Evolutionary conservation across 768 basidiomycete genomes (phyloP).

Genomic region (Auricularia cornea): DNA sequence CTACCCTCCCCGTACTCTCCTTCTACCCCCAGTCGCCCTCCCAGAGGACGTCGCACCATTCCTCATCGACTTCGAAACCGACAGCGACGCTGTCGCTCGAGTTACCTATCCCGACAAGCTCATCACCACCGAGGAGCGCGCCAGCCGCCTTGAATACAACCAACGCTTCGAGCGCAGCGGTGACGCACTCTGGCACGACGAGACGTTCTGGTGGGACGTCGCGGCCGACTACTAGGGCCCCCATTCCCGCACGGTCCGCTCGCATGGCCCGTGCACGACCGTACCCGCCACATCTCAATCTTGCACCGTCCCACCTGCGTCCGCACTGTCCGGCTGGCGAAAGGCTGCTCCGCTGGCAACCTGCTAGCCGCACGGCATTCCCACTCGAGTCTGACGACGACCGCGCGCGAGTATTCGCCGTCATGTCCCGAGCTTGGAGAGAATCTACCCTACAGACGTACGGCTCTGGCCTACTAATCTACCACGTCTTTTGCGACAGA

Average conservation of each 20-base stretch:
- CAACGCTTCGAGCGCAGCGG: background rate
- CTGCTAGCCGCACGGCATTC: background rate
- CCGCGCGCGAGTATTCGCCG: slow-evolving; percentile 15
- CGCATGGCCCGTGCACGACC: background rate
- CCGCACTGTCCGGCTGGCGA: slow-evolving; percentile 23
- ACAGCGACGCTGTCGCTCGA: background rate
- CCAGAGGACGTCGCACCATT: slow-evolving; percentile 19
- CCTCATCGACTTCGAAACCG: slow-evolving; percentile 13
- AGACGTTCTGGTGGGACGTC: background rate
- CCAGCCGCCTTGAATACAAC: background rate
- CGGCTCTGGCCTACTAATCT: slow-evolving; percentile 29
- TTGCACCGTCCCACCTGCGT: slow-evolving; percentile 10
- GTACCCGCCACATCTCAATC: slow-evolving; percentile 12
- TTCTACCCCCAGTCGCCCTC: slow-evolving; percentile 25
- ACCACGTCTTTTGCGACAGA: slow-evolving; percentile 33
- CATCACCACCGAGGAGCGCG: background rate
- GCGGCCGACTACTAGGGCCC: background rate
- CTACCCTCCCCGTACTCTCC: slow-evolving; percentile 15
- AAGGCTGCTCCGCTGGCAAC: slow-evolving; percentile 20
- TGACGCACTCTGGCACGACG: background rate
- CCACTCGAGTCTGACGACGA: slow-evolving; percentile 15
- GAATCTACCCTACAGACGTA: slow-evolving; percentile 27
- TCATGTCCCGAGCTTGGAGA: slow-evolving; percentile 20
- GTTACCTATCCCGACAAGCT: background rate
- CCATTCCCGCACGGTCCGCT: background rate